Base-by-base conservation (phyloP, 2,329 filamentous ascomycete species). In the Microcyclosporella mali region DNA sequence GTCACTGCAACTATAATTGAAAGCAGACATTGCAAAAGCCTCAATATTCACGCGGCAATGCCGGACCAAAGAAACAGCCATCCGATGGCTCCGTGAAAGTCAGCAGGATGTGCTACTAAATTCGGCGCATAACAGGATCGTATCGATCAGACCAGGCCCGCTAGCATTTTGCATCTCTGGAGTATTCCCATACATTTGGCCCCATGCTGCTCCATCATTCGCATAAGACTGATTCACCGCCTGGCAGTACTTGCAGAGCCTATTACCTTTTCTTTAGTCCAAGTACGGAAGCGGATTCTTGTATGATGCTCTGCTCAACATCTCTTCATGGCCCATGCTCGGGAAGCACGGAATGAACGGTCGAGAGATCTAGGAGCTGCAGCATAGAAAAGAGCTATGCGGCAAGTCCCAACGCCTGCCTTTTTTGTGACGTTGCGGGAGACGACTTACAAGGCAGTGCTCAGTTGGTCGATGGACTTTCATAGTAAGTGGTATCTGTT, bases 361-460 rank as follows among this genome's bases (percentile, higher is more conserved):
- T 9, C 12, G 12, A 29, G 4, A 10, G 9, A 4, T 6, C 21
- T 4, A 2, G 31, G 31, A 9, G 14, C 16, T 7, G 39, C 31
- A 4, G 30, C 19, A 12, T 35, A 41, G 12, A 19, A 19, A 1
- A 34, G 18, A n/a, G 39, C 31, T 15, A 30, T 15, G 39, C 33
- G 35, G 14, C 35, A 41, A 8, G 35, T 28, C 9, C 35, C 35
- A 11, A 21, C 15, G 14, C 39, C 39, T 27, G 39, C 31, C 25
- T 41, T 35, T 30, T 34, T 17, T 12, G 34, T 29, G 17, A 35
- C 10, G 6, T 31, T 32, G 8, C 19, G 18, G n/a, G 39, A 30
- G 18, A 43, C n/a, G 35, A 36, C 71, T 70, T 74, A 53, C 17
- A 45, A 17, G 4, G 21, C 6, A n/a, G 30, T 31, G 27, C 18